Conservation (phyloP, 768 basidiomycete genomes). For the Pleurotus cornucopiae region DNA sequence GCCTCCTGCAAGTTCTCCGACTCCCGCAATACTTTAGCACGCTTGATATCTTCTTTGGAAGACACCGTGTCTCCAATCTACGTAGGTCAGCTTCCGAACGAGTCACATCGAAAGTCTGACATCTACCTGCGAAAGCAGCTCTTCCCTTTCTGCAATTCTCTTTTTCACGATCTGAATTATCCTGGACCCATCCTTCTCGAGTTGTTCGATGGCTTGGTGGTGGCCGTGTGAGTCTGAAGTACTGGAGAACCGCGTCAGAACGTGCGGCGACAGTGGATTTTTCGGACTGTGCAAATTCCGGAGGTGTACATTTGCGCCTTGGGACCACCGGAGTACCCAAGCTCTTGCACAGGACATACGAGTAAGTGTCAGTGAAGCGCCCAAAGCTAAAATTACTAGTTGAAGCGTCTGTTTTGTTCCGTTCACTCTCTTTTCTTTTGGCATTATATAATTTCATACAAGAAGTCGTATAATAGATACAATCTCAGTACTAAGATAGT, state of each 20-base stretch:
- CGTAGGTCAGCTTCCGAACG: constrained; percentile 23
- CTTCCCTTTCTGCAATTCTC: constrained; percentile 46
- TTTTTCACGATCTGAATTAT: constrained; percentile 52
- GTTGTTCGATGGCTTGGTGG: constrained; percentile 7
- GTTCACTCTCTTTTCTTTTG: too few species aligned
- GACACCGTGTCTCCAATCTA: constrained; percentile 45
- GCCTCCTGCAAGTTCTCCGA: constrained; percentile 61
- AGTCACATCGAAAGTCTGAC: background rate
- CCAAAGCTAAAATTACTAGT: background rate
- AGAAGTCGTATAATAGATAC: too few species aligned
- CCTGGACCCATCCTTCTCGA: constrained; percentile 42
- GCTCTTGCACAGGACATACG: background rate
- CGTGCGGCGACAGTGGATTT: background rate
- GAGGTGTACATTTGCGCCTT: background rate
- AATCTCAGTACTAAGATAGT: background rate
- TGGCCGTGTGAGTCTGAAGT: background rate
- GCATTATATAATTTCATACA: too few species aligned
- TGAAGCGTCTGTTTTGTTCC: background rate
- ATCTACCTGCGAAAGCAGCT: constrained; percentile 40
- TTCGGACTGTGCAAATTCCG: background rate
- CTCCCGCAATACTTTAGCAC: constrained; percentile 63
- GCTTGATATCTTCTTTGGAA: constrained; percentile 50
- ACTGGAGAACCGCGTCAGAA: background rate
- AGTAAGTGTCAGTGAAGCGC: background rate
- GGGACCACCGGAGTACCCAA: background rate